Evolutionary conservation across 139 green algal genomes (phyloP).

Genomic region (Chlamydomonas schloesseri): DNA sequence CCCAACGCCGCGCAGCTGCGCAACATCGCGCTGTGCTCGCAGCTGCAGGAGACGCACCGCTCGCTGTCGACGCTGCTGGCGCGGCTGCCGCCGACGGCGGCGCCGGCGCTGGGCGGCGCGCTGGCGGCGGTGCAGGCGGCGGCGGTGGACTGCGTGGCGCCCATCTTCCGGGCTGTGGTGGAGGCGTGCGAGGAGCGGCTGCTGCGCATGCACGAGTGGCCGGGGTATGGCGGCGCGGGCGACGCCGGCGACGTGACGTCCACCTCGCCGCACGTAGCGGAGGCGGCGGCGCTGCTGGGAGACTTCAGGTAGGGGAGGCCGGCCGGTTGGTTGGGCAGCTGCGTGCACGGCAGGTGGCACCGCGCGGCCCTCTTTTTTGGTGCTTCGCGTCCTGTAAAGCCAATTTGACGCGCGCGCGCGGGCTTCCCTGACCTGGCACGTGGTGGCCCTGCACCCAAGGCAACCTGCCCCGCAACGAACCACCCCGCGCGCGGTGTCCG

Average conservation of each 20-base stretch:
- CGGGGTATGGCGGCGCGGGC: background rate
- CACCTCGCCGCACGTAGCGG: slow-evolving; percentile 79
- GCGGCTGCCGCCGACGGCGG: slow-evolving; percentile 44
- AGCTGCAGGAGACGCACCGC: slow-evolving; percentile 88
- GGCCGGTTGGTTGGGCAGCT: slow-evolving; percentile 2
- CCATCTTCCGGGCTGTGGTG: slow-evolving; percentile 76
- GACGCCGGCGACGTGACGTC: slow-evolving; percentile 46
- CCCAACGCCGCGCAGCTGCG: slow-evolving; percentile 78
- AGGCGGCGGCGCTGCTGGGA: slow-evolving; percentile 69
- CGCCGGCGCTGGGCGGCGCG: slow-evolving; percentile 63
- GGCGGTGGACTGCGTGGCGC: slow-evolving; percentile 70
- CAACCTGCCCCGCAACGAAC: too few relatives aligned
- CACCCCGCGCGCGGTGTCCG: too few relatives aligned
- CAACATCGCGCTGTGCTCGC: slow-evolving; percentile 86
- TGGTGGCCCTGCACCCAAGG: too few relatives aligned
- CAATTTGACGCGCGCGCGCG: too few relatives aligned
- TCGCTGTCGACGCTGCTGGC: slow-evolving; percentile 39
- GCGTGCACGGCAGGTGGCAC: too few relatives aligned
- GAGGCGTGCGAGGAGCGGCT: slow-evolving; percentile 48
- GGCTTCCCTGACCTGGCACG: too few relatives aligned
- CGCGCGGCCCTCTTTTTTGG: too few relatives aligned
- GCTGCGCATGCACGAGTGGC: slow-evolving; percentile 45
- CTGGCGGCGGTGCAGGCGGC: slow-evolving; percentile 49
- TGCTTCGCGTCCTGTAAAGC: too few relatives aligned
- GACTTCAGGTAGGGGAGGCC: slow-evolving; percentile 80